Percentiles rank a stretch among this genome's conserved stretches.
Conservation (phyloP, 2,329 filamentous ascomycete genomes). For the Fonsecaea erecta region DNA sequence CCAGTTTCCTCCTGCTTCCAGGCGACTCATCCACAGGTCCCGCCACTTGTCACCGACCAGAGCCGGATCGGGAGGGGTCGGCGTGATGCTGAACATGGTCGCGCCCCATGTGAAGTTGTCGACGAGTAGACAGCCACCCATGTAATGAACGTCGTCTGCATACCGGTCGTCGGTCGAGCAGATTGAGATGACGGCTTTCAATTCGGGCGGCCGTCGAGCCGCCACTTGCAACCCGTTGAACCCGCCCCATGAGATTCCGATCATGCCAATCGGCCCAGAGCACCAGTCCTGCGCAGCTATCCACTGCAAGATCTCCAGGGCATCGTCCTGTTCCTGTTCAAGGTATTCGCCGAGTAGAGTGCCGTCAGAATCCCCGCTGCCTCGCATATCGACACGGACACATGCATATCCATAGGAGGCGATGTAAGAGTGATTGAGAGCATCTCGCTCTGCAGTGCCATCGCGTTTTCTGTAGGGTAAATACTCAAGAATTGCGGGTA, state of each 20-base stretch:
- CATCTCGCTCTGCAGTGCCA: constrained; percentile 22
- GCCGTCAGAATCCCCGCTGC: constrained; percentile 22
- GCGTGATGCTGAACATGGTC: constrained; percentile 27
- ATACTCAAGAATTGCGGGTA: constrained; percentile 26
- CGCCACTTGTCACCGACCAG: constrained; percentile 27
- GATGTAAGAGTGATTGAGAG: constrained; percentile 22
- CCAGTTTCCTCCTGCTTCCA: constrained; percentile 25
- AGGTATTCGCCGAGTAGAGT: constrained; percentile 23
- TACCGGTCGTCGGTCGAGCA: constrained; percentile 23
- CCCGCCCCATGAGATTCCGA: constrained; percentile 23
- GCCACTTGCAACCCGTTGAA: constrained; percentile 26
- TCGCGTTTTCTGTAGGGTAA: constrained; percentile 25
- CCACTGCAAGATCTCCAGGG: constrained; percentile 19
- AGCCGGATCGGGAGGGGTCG: constrained; percentile 22
- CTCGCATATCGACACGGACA: constrained; percentile 26
- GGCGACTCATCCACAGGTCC: constrained; percentile 20
- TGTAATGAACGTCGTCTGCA: constrained; percentile 3
- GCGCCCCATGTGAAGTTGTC: constrained; percentile 27
- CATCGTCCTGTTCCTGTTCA: constrained; percentile 24
- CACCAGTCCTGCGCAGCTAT: constrained; percentile 22
- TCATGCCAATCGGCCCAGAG: constrained; percentile 25
- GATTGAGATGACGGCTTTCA: constrained; percentile 20
- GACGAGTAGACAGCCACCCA: constrained; percentile 19
- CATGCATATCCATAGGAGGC: constrained; percentile 25
- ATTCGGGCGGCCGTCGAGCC: constrained; percentile 13